Evolutionary conservation across 2,329 filamentous ascomycete genomes (phyloP), one percentile per base, ranked within the genome.

Genomic region (Polychaeton citri): DNA sequence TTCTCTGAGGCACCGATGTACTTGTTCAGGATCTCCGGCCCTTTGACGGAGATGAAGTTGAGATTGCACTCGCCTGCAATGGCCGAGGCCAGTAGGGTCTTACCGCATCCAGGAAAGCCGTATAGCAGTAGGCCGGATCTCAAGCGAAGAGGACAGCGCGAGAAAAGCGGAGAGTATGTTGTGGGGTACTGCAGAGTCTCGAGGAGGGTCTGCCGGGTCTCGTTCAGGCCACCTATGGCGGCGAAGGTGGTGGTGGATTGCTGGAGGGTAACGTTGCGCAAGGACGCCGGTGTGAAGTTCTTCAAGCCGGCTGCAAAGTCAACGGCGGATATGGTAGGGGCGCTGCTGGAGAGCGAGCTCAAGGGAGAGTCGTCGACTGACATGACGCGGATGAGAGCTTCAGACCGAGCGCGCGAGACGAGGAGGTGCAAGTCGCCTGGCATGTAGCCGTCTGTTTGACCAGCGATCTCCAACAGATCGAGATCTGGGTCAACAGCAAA

Each of bases 1-100:
- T 98, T 98, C 53, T 98, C 90, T 19, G 83, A 93, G 1, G 90
- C 90, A 53, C 90, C 90, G 40, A 98, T 98, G 58, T 98, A 98
- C 62, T 98, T 98, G 68, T 98, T 98, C 37, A 98, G 64, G 40
- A 98, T 96, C 59, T 98, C 92, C 0, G 90, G 90, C 0, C 90
- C 90, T 63, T 98, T 98, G 52, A 98, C 90, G 28, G 80, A 87
- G 59, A 98, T 98, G 61, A 98, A 98, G 60, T 98, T 98, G 41
- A 98, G 76, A 0, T 88, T 88, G 52, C 88, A 96, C 63, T 98
- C 90, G 38, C 88, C 88, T 9, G 92, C 90, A n/a, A 98, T 88
- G 1, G 90, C 90, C 39, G 84, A 93, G 15, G 92, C 90, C 7
- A 98, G 74, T 6, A 98, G 71, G 0, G 90, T 98, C 63, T 98